Evolutionary conservation across 108 stramenopile species (phyloP).

Genomic region (Bacterosira constricta): DNA sequence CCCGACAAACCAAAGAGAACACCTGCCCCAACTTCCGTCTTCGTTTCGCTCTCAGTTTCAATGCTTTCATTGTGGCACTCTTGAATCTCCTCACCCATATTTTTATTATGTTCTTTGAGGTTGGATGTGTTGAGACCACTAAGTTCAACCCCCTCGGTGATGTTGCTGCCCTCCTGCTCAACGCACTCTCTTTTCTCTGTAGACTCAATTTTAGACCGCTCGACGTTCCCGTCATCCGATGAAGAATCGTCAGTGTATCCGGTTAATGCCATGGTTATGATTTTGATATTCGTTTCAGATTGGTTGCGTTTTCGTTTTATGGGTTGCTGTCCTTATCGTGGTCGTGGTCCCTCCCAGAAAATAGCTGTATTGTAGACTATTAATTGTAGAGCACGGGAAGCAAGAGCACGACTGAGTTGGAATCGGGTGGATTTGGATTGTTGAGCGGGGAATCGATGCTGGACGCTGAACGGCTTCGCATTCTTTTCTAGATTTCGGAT

Average conservation of each 20-base stretch:
- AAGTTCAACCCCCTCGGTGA: background rate
- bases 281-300: no score
- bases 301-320: no score
- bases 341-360: no score
- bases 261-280: background rate
- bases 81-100: background rate
- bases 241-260: background rate
- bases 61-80: background rate
- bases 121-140: background rate
- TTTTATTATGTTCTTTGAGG: constrained; percentile 7
- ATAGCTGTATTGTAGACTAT: no score
- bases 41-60: background rate
- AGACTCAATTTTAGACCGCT: background rate
- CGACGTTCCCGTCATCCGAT: background rate
- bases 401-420: no score
- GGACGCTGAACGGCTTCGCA: no score
- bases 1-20: constrained; percentile 23
- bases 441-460: no score
- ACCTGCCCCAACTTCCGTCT: constrained; percentile 24
- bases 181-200: no score
- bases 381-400: no score
- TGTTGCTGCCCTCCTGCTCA: background rate
- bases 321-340: no score
- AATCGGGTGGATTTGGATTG: no score
- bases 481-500: no score